Evolutionary conservation across 352 stramenopile genomes (phyloP), one percentile per base, ranked within the genome.

Genomic region (Globisporangium solare): DNA sequence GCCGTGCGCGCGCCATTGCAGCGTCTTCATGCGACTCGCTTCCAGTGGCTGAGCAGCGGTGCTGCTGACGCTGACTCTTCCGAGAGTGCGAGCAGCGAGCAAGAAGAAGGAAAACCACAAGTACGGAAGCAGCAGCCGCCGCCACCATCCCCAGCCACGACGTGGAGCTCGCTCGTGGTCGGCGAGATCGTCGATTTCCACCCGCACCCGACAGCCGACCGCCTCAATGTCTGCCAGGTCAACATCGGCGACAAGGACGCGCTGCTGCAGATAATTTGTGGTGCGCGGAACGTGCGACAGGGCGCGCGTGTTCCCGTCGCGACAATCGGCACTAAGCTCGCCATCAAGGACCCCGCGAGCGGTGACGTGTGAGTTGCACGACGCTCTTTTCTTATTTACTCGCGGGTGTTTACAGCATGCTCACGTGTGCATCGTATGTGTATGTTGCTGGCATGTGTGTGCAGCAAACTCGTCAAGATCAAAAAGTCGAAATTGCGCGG

Each of bases 401-500:
- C 20, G 18, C 18, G 5, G 10, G 41, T 8, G n/a, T n/a, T 20
- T 24, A 3, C 20, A 42, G 39, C 39, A 35, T 35, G 27, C 7
- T 35, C 27, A 35, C 27, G 21, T 50, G 20, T 31, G 35, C n/a
- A 49, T 40, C 6, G 35, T 45, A 2, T 5, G 40, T 50, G n/a
- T 22, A 7, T 47, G 42, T 47, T 22, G 45, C 31, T 59, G n/a
- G n/a, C n/a, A n/a, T 58, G 39, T 53, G 22, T 61, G 40, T 60
- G 24, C 51, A 89, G 76, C 22, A 89, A 87, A 55, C 76, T 86
- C 50, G 63, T 92, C 20, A 92, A 89, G 68, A 92, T 92, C 68
- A 89, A 92, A 43, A 92, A 89, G 68, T 88, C 76, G 32, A 92
- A 92, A 63, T 64, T 92, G 27, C 81, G 81, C 35, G 81, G 81